Evolutionary conservation across 352 stramenopile genomes (phyloP).

Genomic region (Globisporangium spiculum): DNA sequence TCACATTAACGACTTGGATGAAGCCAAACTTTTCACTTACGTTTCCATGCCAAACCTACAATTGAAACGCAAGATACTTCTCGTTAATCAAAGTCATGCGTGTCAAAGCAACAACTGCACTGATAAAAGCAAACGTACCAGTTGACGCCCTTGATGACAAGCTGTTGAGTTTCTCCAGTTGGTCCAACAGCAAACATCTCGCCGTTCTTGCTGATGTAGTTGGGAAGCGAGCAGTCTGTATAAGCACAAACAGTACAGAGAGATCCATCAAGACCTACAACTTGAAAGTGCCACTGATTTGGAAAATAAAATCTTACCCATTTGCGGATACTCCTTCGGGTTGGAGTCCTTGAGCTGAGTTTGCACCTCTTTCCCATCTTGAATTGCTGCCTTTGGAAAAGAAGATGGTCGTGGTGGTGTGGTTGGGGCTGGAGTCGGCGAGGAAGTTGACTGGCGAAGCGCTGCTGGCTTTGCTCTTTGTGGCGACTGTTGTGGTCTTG

Average conservation of each 20-base stretch:
- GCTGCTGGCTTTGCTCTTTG: conserved; percentile 1
- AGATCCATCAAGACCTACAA: neutral
- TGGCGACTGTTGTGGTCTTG: neutral
- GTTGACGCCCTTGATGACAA: conserved; percentile 20
- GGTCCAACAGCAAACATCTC: conserved; percentile 21
- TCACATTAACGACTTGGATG: neutral
- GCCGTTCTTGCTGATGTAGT: conserved; percentile 27
- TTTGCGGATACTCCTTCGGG: conserved; percentile 11
- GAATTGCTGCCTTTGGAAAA: conserved; percentile 8
- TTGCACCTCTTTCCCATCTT: neutral
- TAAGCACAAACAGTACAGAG: neutral
- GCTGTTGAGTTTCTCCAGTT: conserved; percentile 11
- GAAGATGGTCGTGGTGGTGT: neutral
- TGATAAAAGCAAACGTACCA: conserved; percentile 8
- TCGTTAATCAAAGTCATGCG: neutral
- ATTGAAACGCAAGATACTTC: too few relatives aligned
- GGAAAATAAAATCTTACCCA: conserved; percentile 2
- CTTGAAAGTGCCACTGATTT: neutral
- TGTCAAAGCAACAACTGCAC: too few relatives aligned
- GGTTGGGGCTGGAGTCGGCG: neutral
- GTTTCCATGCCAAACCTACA: conserved; percentile 22
- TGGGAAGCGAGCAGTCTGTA: conserved; percentile 17
- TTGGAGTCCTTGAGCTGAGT: neutral
- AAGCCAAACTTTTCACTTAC: conserved; percentile 4
- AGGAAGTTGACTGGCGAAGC: neutral